These are phyloP conservation scores for Blastocystis sp. DNA, from an alignment of 352 stramenopile genomes.

Conservation along the genomic window DNA sequence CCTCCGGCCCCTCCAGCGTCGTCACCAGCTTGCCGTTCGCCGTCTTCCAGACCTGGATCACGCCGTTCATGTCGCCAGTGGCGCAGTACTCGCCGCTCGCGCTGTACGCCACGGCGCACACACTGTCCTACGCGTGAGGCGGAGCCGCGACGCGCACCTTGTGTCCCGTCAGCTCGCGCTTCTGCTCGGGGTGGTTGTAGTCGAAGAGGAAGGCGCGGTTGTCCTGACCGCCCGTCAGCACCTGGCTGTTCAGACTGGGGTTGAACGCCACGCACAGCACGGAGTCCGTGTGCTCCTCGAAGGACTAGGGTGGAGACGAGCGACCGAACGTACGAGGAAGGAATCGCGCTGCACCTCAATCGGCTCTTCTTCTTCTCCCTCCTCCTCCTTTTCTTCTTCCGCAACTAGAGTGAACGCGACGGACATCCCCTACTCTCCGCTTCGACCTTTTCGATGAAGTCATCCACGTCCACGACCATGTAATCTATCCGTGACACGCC, in stretches of 20 bases:
- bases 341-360: conserved; percentile 50
- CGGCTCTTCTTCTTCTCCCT: conserved; percentile 5
- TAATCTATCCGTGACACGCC: conserved; percentile 9
- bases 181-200: conserved; percentile 24
- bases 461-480: conserved; percentile 58
- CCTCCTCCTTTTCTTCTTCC: background rate
- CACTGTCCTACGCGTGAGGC: conserved; percentile 27
- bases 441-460: conserved; percentile 51
- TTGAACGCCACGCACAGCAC: conserved; percentile 55
- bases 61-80: conserved; percentile 51
- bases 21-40: background rate
- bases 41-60: conserved; percentile 48
- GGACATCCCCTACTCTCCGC: conserved; percentile 12
- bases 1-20: conserved; percentile 32
- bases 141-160: background rate
- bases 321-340: conserved; percentile 15
- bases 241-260: background rate
- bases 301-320: conserved; percentile 22
- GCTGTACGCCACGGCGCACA: conserved; percentile 49
- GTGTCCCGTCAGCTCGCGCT: conserved; percentile 21
- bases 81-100: conserved; percentile 18
- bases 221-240: conserved; percentile 54
- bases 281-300: conserved; percentile 61
- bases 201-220: conserved; percentile 67
- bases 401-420: background rate